Percentiles rank a stretch among this genome's conserved stretches.
Conservation (phyloP, 176 grass and related monocot species). For the Aegilops umbellulata region DNA sequence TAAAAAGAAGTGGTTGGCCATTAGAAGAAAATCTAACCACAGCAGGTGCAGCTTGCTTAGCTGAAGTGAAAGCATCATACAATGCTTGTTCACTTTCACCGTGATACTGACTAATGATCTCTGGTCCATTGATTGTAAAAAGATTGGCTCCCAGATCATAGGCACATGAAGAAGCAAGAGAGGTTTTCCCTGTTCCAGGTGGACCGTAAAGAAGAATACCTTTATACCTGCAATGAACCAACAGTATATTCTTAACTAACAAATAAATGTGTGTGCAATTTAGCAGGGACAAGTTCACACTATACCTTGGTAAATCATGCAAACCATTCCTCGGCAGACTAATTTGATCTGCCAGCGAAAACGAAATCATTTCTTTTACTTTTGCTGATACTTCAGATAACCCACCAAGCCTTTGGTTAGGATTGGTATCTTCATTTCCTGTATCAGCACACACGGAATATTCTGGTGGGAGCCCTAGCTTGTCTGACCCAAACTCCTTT, state of each 20-base stretch:
- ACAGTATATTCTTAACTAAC: background rate
- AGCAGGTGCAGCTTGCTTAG: conserved; percentile 68
- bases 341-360: conserved; percentile 52
- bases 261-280: background rate
- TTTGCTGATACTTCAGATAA: conserved; percentile 67
- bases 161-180: conserved; percentile 74
- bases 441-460: background rate
- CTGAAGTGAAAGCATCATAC: conserved; percentile 68
- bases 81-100: conserved; percentile 87
- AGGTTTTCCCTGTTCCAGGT: conserved; percentile 97
- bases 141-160: conserved; percentile 54
- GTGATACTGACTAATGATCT: conserved; percentile 84
- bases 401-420: conserved; percentile 56
- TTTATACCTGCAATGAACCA: conserved; percentile 71
- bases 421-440: conserved; percentile 21
- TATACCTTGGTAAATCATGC: conserved; percentile 59
- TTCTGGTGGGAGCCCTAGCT: conserved; percentile 3
- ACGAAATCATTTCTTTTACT: conserved; percentile 68
- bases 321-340: conserved; percentile 45
- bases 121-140: conserved; percentile 84
- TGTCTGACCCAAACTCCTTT: conserved; percentile 31
- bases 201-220: conserved; percentile 89
- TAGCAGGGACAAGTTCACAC: background rate
- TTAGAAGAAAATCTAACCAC: conserved; percentile 68
- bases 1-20: background rate